These are phyloP conservation scores for Penicillium sp. DNA, from an alignment of 2,329 filamentous ascomycete genomes.

Conservation along the genomic window DNA sequence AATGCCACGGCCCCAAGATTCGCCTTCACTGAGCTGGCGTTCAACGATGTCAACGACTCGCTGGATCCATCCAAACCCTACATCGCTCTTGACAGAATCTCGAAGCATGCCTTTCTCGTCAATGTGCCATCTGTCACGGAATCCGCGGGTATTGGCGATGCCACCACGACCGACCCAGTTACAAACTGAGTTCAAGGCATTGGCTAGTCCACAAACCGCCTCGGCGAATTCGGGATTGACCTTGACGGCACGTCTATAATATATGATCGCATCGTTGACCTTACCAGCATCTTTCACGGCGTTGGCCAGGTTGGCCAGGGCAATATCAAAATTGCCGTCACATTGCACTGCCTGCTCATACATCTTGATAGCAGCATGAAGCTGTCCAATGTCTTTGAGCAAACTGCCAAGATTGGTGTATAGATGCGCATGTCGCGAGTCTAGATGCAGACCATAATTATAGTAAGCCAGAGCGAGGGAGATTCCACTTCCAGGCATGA, in stretches of 20 bases:
- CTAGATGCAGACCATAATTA: constrained; percentile 85
- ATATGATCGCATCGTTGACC: constrained; percentile 86
- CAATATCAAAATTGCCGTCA: constrained; percentile 95
- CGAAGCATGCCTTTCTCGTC: constrained; percentile 79
- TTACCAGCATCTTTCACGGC: constrained; percentile 95
- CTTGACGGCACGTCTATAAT: constrained; percentile 85
- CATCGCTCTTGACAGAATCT: constrained; percentile 66
- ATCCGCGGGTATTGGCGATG: constrained; percentile 71
- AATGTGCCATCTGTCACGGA: constrained; percentile 90
- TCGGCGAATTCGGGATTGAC: constrained; percentile 97
- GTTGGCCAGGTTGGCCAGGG: constrained; percentile 92
- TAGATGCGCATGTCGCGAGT: constrained; percentile 87
- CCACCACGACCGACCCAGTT: constrained; percentile 91
- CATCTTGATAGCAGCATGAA: constrained; percentile 91
- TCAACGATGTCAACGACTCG: constrained; percentile 88
- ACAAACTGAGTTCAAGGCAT: constrained; percentile 94
- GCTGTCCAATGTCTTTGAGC: constrained; percentile 92
- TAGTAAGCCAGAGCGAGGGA: constrained; percentile 90
- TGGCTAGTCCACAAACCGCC: constrained; percentile 92
- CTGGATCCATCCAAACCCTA: constrained; percentile 78
- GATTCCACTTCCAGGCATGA: constrained; percentile 82
- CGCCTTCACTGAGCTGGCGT: constrained; percentile 83
- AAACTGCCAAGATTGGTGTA: constrained; percentile 96
- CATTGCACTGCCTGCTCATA: constrained; percentile 93
- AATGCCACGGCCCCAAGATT: constrained; percentile 77